phyloP scores from a whole-genome alignment of 305 asterid species.

The Solanum hybrid region DNA sequence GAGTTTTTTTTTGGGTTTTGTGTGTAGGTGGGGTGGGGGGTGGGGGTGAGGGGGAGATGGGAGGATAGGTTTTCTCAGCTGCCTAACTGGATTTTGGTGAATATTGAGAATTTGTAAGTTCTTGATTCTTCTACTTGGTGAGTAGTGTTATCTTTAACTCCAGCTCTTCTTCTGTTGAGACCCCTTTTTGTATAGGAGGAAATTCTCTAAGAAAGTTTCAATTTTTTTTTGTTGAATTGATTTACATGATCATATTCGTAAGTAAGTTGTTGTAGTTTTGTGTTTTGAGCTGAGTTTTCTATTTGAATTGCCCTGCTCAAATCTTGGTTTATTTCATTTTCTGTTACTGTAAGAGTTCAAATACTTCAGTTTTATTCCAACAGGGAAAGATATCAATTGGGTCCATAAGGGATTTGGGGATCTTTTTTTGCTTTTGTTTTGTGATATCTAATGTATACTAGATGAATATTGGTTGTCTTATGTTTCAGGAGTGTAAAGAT shows the following conservation, averaged over 20 bases:
- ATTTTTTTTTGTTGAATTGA: not conserved
- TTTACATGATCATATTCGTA: not conserved
- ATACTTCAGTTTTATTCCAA: not conserved
- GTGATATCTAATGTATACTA: not conserved
- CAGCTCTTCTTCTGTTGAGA: not conserved
- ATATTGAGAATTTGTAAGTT: not conserved
- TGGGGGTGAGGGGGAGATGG: not conserved
- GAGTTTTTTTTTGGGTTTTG: not conserved
- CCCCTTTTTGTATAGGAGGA: no score
- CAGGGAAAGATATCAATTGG: not conserved
- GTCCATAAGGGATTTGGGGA: not conserved
- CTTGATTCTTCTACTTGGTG: not conserved
- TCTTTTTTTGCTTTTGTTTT: not conserved
- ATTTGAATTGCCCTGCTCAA: not conserved
- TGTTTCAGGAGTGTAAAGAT: conserved; percentile 15
- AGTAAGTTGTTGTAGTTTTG: no score
- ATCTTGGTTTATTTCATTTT: not conserved
- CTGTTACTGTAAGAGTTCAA: not conserved
- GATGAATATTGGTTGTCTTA: not conserved
- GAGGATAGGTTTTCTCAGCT: not conserved
- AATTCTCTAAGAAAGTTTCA: not conserved
- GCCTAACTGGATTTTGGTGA: not conserved
- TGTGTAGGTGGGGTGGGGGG: not conserved
- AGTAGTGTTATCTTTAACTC: not conserved
- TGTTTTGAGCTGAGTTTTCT: not conserved